phyloP scores from a whole-genome alignment of 768 basidiomycete species.

The Podaxis sp. region DNA sequence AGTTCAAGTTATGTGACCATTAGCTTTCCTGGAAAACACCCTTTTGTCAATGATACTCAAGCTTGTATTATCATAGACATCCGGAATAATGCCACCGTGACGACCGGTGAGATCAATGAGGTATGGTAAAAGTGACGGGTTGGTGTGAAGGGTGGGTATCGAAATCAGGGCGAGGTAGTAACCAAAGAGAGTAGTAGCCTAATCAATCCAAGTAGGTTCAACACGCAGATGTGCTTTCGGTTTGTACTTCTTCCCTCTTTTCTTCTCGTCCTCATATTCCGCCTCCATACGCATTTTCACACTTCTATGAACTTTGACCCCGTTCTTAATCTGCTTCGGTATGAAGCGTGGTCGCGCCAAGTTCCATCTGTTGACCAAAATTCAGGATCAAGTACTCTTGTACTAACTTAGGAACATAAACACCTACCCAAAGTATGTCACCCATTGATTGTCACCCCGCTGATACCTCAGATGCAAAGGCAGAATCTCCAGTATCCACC shows the following conservation, averaged over 20 bases:
- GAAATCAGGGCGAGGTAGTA: not conserved
- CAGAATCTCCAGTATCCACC: slow-evolving; percentile 71
- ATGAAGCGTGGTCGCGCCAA: slow-evolving; percentile 36
- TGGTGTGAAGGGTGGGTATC: not conserved
- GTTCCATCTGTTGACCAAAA: slow-evolving; percentile 30
- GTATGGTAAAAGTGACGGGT: not conserved
- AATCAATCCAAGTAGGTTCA: slow-evolving; percentile 24
- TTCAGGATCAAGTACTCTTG: not conserved
- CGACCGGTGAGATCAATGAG: not conserved
- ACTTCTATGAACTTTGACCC: slow-evolving; percentile 49
- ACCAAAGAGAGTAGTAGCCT: not conserved
- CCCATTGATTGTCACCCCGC: slow-evolving; percentile 35
- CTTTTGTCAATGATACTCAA: no score
- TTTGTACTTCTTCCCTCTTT: slow-evolving; percentile 28
- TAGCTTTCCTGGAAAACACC: no score
- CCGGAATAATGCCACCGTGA: not conserved
- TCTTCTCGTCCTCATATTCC: slow-evolving; percentile 31
- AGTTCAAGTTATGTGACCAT: no score
- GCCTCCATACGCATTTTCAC: slow-evolving; percentile 57
- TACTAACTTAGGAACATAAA: not conserved
- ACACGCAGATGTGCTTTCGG: slow-evolving; percentile 24
- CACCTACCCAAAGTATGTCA: slow-evolving; percentile 31
- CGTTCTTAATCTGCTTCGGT: slow-evolving; percentile 35
- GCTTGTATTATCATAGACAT: not conserved
- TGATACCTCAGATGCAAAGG: slow-evolving; percentile 43